phyloP scores from a whole-genome alignment of 768 basidiomycete genomes.

The Lactifluus volemus region DNA sequence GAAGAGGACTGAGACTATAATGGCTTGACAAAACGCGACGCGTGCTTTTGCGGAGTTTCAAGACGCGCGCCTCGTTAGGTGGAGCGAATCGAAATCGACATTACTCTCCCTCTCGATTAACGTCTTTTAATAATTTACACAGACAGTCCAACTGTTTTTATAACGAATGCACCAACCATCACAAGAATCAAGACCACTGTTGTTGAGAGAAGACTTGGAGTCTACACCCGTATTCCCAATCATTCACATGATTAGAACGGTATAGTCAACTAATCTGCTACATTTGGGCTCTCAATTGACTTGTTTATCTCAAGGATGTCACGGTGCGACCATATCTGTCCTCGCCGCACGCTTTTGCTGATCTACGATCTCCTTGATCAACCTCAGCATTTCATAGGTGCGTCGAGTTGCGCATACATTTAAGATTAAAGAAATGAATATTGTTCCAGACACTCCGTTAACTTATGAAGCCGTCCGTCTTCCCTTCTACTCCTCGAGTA shows the following conservation, averaged over 20 bases:
- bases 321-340: not conserved
- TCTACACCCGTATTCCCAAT: conserved; percentile 65
- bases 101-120: not conserved
- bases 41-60: conserved; percentile 19
- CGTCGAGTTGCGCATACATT: conserved; percentile 15
- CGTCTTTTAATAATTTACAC: too few relatives aligned
- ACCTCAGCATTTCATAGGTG: conserved; percentile 61
- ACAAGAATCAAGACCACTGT: conserved; percentile 33
- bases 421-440: not conserved
- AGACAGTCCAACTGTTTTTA: not conserved
- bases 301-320: conserved; percentile 5
- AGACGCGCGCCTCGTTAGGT: conserved; percentile 3
- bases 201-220: conserved; percentile 44
- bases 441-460: conserved; percentile 65
- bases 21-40: conserved; percentile 6
- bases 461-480: conserved; percentile 64
- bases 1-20: not conserved
- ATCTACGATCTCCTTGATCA: not conserved
- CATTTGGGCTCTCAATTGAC: not conserved
- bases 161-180: not conserved
- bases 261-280: conserved; percentile 25
- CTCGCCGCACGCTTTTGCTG: not conserved
- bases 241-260: conserved; percentile 67
- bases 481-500: not conserved
- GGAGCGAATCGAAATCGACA: not conserved